Conservation (phyloP, 139 green algal species). For the Micractinium conductrix region DNA sequence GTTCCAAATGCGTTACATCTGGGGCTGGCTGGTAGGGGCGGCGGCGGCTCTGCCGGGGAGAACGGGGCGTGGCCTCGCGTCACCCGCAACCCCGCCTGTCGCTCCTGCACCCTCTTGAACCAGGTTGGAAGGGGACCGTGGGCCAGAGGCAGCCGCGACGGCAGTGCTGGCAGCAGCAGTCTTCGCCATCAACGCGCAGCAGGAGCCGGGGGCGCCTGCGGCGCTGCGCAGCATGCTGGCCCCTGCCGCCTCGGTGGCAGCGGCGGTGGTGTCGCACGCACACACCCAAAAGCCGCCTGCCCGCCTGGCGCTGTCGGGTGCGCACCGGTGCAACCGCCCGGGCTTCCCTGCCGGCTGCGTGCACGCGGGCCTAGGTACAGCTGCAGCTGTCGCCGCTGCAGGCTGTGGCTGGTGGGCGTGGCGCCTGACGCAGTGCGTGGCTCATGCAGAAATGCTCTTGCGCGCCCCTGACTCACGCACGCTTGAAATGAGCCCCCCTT, state of each 20-base stretch:
- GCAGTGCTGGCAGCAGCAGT: not conserved
- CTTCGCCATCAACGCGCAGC: conserved; percentile 25
- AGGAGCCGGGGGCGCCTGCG: conserved; percentile 11
- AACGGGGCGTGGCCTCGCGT: not conserved
- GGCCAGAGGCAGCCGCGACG: not conserved
- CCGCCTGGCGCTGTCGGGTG: conserved; percentile 6
- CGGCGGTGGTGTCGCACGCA: not conserved
- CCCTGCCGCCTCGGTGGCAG: conserved; percentile 11
- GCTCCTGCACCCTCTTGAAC: not conserved
- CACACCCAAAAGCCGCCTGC: not conserved
- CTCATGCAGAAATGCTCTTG: too few species aligned
- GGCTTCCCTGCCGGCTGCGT: not conserved
- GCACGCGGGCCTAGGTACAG: not conserved
- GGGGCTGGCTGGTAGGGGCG: not conserved
- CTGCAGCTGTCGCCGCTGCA: not conserved
- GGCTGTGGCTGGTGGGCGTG: not conserved
- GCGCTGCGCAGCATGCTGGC: conserved; percentile 20
- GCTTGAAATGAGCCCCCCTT: not conserved
- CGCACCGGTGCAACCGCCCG: not conserved
- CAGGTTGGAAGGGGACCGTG: conserved; percentile 20
- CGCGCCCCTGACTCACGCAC: too few species aligned
- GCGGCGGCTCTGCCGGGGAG: not conserved
- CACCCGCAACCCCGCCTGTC: not conserved
- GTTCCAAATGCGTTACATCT: not conserved
- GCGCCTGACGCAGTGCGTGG: too few species aligned